Evolutionary conservation across 2,329 filamentous ascomycete genomes (phyloP).

Genomic region (Thermoascus crustaceus): DNA sequence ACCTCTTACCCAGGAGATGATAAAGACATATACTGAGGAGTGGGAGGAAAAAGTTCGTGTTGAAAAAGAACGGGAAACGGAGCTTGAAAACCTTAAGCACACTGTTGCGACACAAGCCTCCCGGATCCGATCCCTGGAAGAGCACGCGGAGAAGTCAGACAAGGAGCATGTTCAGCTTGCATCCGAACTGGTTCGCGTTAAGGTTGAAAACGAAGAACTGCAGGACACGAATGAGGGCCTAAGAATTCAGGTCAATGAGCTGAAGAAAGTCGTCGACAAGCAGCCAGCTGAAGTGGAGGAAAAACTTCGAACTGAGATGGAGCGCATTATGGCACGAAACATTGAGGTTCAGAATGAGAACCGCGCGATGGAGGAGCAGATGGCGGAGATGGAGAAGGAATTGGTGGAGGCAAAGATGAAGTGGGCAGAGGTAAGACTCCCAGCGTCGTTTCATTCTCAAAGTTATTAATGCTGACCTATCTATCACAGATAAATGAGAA

Average conservation of each 20-base stretch:
- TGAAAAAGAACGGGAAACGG: slow-evolving; percentile 73
- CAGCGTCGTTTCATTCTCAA: no score
- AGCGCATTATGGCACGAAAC: slow-evolving; percentile 85
- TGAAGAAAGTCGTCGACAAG: slow-evolving; percentile 77
- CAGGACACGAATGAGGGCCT: slow-evolving; percentile 84
- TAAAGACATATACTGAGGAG: slow-evolving; percentile 72
- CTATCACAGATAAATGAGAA: slow-evolving; percentile 53
- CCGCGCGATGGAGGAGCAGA: slow-evolving; percentile 73
- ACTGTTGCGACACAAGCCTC: slow-evolving; percentile 60
- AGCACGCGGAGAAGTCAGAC: slow-evolving; percentile 80
- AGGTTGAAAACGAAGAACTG: slow-evolving; percentile 87
- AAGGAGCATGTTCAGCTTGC: slow-evolving; percentile 84
- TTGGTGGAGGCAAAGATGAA: slow-evolving; percentile 90
- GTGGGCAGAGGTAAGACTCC: slow-evolving; percentile 78
- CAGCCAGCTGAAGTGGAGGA: slow-evolving; percentile 85
- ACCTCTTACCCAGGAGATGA: slow-evolving; percentile 71
- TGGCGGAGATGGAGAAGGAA: slow-evolving; percentile 85
- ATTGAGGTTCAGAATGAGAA: slow-evolving; percentile 93
- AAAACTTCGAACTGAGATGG: slow-evolving; percentile 74
- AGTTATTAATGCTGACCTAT: slow-evolving; percentile 10
- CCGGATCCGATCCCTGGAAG: slow-evolving; percentile 77
- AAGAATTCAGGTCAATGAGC: slow-evolving; percentile 73
- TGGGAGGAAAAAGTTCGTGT: slow-evolving; percentile 86
- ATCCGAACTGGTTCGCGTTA: slow-evolving; percentile 82
- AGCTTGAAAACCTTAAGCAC: slow-evolving; percentile 64